Evolutionary conservation across 352 stramenopile species (phyloP), one percentile per base, ranked within the genome.

Genomic region (Globisporangium carolinianum): DNA sequence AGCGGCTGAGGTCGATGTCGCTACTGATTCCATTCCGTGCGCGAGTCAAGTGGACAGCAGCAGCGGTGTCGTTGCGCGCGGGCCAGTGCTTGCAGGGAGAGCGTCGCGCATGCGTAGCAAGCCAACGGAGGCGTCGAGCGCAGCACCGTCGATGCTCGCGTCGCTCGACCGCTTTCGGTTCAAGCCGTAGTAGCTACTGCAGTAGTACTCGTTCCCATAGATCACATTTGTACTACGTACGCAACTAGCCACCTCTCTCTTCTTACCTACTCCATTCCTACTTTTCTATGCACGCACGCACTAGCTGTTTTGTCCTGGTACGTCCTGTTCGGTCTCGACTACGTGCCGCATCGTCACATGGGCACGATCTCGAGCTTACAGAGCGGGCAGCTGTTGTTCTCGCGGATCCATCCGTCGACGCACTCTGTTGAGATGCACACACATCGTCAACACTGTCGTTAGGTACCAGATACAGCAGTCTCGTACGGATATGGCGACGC

Each of bases 351-450:
- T 5, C 15, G 24, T 53, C 38, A 82, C 55, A 75, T 64, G 42
- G 56, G 14, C 38, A 63, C 58, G 35, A 91, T 87, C 66, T 88
- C 72, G 52, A 70, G 51, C 63, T 91, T 91, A 58, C 80, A 91
- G 14, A 91, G 60, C 37, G 80, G 80, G 51, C 80, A 91, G 65
- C 75, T 89, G 55, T 91, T 91, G 65, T 91, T 88, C 63, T 89
- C 75, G 42, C 67, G 78, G 47, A 91, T 76, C 80, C 80, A 91
- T 18, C 75, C 75, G 50, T 61, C 63, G 39, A 88, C 80, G 62
- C 80, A 91, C 60, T 84, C 80, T 87, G 53, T 12, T 7, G 7
- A 12, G 10, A 32, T 32, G 24, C 24, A 38, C 17, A 47, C 11
- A 32, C 10, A 39, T 7, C 5, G n/a, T 17, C 10, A 49, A 4